Conservation (phyloP, 495 filamentous ascomycete species). For the Aspergillus leporis region DNA sequence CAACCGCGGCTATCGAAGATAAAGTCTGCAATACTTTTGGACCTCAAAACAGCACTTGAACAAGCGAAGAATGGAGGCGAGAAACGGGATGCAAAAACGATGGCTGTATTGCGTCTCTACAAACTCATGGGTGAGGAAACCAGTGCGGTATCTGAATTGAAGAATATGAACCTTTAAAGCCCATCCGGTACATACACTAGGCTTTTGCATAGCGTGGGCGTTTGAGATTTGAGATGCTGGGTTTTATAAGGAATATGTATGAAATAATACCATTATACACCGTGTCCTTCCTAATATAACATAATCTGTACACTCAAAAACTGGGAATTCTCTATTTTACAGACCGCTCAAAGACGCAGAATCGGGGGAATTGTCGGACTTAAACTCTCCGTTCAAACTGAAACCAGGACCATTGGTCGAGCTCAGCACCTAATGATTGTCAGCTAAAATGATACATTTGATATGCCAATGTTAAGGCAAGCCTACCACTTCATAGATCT, state of each 20-base stretch:
- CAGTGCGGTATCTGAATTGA: constrained; percentile 65
- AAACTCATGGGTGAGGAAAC: constrained; percentile 70
- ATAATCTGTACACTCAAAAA: constrained; percentile 43
- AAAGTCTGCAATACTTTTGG: constrained; percentile 77
- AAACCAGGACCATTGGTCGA: constrained; percentile 85
- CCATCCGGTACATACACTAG: not conserved
- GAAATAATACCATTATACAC: constrained; percentile 57
- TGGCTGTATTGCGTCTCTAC: constrained; percentile 76
- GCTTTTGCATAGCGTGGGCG: constrained; percentile 48
- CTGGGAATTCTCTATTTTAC: constrained; percentile 44
- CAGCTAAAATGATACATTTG: constrained; percentile 4
- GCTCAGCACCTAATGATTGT: constrained; percentile 67
- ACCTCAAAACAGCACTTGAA: constrained; percentile 76
- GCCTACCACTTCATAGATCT: constrained; percentile 83
- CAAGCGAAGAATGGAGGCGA: constrained; percentile 60
- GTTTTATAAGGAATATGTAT: constrained; percentile 32
- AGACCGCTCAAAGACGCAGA: constrained; percentile 40
- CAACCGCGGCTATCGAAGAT: constrained; percentile 57
- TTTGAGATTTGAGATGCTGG: constrained; percentile 20
- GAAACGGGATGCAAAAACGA: constrained; percentile 55
- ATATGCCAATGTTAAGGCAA: not conserved
- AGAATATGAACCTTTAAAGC: constrained; percentile 54
- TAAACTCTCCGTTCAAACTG: constrained; percentile 78
- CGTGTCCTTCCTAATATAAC: constrained; percentile 48
- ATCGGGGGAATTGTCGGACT: constrained; percentile 55